Evolutionary conservation across 2,329 filamentous ascomycete genomes (phyloP), one percentile per base, ranked within the genome.

Genomic region (Xylariales sp.): DNA sequence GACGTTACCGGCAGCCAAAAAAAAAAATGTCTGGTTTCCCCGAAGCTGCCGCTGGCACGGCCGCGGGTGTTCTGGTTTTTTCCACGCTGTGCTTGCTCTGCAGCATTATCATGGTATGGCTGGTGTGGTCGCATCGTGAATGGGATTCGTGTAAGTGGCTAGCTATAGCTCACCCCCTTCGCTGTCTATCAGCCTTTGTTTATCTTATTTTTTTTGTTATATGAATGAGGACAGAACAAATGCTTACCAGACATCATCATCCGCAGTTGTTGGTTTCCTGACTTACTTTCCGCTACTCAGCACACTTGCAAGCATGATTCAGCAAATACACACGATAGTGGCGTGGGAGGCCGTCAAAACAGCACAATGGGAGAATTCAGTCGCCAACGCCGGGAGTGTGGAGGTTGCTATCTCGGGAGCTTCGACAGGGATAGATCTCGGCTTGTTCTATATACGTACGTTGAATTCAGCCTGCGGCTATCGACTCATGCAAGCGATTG

Each of bases 381-480:
- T 59, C 7, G 37, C 47, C 14, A 54, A 64, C 34, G 32, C 59
- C 5, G 59, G 57, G 4, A 62, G 57, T 20, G 63, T 66, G 5
- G 65, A 67, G 32, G 44, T 72, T 10, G 62, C 61, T 21, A 56
- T 72, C 33, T 58, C 65, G 7, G 65, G 66, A 13, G 53, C 57
- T 10, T 66, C 66, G 5, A 55, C 55, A 5, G 62, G 61, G 4
- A 29, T 66, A 4, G 69, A 72, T 37, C 52, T 66, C 6, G 54
- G 61, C 0, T 51, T 74, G 3, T 73, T 66, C 44, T 72, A 67
- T 40, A 70, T 73, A 42, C 70, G 69, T 72, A 52, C 35, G 67
- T 55, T 13, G 11, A 35, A 12, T 4, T 5, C 10, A n/a, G n/a
- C n/a, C n/a, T n/a, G n/a, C n/a, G n/a, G n/a, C n/a, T n/a, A n/a